These are phyloP conservation scores for Xylaria sp. DNA, from an alignment of 2,329 filamentous ascomycete species.

Conservation along the genomic window DNA sequence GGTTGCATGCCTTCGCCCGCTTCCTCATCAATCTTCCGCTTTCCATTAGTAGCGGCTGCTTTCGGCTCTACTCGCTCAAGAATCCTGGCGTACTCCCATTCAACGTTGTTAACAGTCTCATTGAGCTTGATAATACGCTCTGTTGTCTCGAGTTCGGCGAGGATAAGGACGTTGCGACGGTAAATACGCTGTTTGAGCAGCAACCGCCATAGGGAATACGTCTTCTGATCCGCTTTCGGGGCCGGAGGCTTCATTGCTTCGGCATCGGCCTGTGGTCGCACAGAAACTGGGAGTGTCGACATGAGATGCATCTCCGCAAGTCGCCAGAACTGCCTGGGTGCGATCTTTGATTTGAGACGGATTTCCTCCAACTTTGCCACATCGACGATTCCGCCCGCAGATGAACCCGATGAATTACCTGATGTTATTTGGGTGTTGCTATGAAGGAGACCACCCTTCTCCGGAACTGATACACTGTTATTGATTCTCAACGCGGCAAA, in stretches of 20 bases:
- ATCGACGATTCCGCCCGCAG: constrained; percentile 66
- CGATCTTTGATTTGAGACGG: constrained; percentile 75
- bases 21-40: constrained; percentile 59
- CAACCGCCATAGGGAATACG: constrained; percentile 77
- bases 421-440: constrained; percentile 48
- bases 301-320: constrained; percentile 81
- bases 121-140: constrained; percentile 80
- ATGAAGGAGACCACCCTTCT: constrained; percentile 54
- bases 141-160: constrained; percentile 73
- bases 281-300: constrained; percentile 65
- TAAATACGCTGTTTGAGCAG: constrained; percentile 82
- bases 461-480: constrained; percentile 60
- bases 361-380: constrained; percentile 65
- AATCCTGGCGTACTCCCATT: constrained; percentile 77
- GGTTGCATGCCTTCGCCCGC: constrained; percentile 41
- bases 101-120: constrained; percentile 73
- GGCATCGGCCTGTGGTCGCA: constrained; percentile 62
- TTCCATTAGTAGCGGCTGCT: constrained; percentile 51
- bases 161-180: constrained; percentile 76
- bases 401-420: constrained; percentile 21
- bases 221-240: constrained; percentile 66
- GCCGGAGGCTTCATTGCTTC: constrained; percentile 50
- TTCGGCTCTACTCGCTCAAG: constrained; percentile 55
- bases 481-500: constrained; percentile 69
- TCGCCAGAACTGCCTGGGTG: constrained; percentile 78